Evolutionary conservation across 2,329 filamentous ascomycete genomes (phyloP).

Genomic region (Talaromyces sp.): DNA sequence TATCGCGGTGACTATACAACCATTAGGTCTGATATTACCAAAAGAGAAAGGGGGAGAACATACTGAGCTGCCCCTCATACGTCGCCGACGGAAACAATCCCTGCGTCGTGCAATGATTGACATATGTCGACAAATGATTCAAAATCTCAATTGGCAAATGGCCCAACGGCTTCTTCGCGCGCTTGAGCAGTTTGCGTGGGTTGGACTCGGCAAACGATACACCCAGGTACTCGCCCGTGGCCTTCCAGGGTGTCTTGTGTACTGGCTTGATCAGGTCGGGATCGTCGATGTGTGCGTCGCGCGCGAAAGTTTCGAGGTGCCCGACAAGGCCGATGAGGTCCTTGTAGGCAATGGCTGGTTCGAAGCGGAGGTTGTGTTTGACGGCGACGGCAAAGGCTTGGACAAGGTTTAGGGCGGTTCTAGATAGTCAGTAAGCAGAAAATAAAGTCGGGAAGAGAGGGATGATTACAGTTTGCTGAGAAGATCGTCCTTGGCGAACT

Average conservation of each 20-base stretch:
- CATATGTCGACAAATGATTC: slow-evolving; percentile 62
- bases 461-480: slow-evolving; percentile 57
- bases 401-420: slow-evolving; percentile 68
- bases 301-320: slow-evolving; percentile 72
- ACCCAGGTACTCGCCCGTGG: slow-evolving; percentile 66
- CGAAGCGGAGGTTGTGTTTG: slow-evolving; percentile 79
- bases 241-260: slow-evolving; percentile 55
- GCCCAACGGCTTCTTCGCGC: slow-evolving; percentile 65
- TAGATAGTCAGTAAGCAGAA: slow-evolving; percentile 13
- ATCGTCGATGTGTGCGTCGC: slow-evolving; percentile 44
- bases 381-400: slow-evolving; percentile 71
- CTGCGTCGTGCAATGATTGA: slow-evolving; percentile 55
- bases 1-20: slow-evolving; percentile 50
- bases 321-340: slow-evolving; percentile 66
- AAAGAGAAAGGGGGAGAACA: slow-evolving; percentile 6
- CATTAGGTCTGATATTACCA: slow-evolving; percentile 6
- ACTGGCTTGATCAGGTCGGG: slow-evolving; percentile 27
- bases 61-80: slow-evolving; percentile 35
- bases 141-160: slow-evolving; percentile 82
- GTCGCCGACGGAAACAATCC: slow-evolving; percentile 30
- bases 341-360: slow-evolving; percentile 72
- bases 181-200: slow-evolving; percentile 72
- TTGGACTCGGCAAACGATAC: slow-evolving; percentile 72
- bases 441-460: neutral
- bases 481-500: slow-evolving; percentile 59